Percentiles rank a stretch among this genome's conserved stretches.
Conservation (phyloP, 192 early-diverging fungal species). For the Coemansia sp. region DNA sequence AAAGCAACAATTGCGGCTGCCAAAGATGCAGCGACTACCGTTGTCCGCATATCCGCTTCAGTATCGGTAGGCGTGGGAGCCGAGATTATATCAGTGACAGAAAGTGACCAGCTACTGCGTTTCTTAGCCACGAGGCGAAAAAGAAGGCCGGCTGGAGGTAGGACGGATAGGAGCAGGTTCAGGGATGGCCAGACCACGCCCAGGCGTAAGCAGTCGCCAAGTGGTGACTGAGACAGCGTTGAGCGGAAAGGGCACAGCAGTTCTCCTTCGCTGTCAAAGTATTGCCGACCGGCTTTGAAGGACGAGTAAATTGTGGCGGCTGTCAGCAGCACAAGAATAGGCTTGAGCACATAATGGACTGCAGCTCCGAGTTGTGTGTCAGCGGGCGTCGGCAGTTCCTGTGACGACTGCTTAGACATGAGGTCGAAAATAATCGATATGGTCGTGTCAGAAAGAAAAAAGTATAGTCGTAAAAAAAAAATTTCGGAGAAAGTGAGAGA, state of each 20-base stretch:
- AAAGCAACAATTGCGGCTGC: background rate
- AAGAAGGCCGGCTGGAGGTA: background rate
- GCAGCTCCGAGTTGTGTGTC: slow-evolving; percentile 4
- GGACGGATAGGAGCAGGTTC: background rate
- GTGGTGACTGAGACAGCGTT: background rate
- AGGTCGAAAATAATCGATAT: background rate
- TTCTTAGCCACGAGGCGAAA: background rate
- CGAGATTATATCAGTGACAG: background rate
- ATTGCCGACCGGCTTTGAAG: background rate
- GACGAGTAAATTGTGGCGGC: slow-evolving; percentile 2
- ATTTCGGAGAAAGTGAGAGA: background rate
- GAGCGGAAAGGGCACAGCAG: background rate
- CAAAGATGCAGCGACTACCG: background rate
- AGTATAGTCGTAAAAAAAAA: background rate
- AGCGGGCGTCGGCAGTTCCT: background rate
- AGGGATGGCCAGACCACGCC: background rate
- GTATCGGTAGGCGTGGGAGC: background rate
- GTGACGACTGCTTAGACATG: slow-evolving; percentile 4
- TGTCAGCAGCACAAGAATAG: background rate
- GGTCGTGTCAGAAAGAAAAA: background rate
- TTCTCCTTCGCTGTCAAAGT: background rate
- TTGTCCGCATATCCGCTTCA: background rate
- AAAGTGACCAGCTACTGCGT: background rate
- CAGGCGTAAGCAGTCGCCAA: slow-evolving; percentile 5
- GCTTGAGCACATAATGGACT: background rate